Base-by-base conservation (phyloP, 352 stramenopile genomes). In the Phytophthora constricta region DNA sequence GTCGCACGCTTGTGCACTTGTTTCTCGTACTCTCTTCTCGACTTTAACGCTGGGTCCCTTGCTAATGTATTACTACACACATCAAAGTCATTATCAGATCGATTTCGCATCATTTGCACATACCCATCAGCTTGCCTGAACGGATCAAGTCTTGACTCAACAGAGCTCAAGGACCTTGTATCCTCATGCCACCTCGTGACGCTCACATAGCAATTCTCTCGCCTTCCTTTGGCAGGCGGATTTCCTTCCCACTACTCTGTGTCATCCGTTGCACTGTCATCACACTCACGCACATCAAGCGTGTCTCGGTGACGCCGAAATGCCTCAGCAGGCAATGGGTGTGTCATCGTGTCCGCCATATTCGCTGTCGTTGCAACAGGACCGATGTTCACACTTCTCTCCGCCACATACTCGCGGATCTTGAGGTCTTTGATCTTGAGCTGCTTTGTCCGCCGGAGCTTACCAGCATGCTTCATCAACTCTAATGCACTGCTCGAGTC, bases 401-500 rank as follows among this genome's bases (percentile, higher is more conserved):
- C 25, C n/a, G 25, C 54, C 22, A 60, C 54, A 10, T 70, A 65
- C 33, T 61, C 62, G 11, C 62, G 41, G 33, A 65, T 61, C 62
- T 56, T 70, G 28, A 65, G 54, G 43, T 65, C 48, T 28, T 37
- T 65, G 11, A 60, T 55, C 3, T 42, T 55, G 22, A 65, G 49
- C 20, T 64, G 62, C 22, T 70, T 70, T 25, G 46, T 65, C 25
- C 39, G 45, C 8, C 49, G 39, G 48, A 65, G 62, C 41, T 70
- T 64, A 31, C 53, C 54, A 31, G 37, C 39, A 55, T 70, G 62
- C 22, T 70, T 49, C 49, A 60, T 70, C 41, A 70, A 41, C 19
- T 61, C 57, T 57, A 16, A 5, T 10, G 43, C 56, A 25, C 43
- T 54, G 25, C 22, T 46, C 5, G 33, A 49, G 20, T 63, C 56